phyloP scores from a whole-genome alignment of 139 green algal genomes.

The Ostreobium quekettii region DNA sequence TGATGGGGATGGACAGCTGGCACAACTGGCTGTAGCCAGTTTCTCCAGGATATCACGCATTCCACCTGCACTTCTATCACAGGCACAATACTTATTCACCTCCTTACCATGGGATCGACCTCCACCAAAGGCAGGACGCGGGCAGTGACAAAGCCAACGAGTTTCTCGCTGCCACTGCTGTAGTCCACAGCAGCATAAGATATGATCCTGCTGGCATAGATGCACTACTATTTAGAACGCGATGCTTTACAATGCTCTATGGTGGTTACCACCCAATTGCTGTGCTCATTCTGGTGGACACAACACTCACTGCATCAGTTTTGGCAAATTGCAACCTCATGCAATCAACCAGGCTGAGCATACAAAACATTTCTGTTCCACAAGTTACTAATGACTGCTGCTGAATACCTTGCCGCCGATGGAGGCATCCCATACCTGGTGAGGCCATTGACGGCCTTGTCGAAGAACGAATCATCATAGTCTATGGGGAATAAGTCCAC shows the following conservation, averaged over 20 bases:
- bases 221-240: too few species aligned
- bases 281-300: background rate
- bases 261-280: background rate
- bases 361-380: background rate
- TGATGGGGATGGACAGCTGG: background rate
- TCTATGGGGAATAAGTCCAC: constrained; percentile 16
- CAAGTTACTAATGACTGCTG: background rate
- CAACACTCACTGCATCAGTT: constrained; percentile 2
- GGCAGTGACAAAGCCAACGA: constrained; percentile 13
- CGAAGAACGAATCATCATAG: constrained; percentile 17
- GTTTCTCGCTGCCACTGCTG: background rate
- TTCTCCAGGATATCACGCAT: background rate
- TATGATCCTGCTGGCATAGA: constrained; percentile 16
- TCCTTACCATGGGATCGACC: constrained; percentile 6
- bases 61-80: background rate
- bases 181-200: constrained; percentile 1
- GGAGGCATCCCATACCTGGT: background rate
- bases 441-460: background rate
- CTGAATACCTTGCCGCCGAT: background rate
- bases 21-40: background rate
- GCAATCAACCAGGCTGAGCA: background rate
- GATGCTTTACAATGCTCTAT: background rate
- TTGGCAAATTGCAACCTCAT: background rate
- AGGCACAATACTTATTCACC: too few species aligned
- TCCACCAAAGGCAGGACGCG: background rate